phyloP scores from a whole-genome alignment of 2,329 filamentous ascomycete genomes.

The Phoma herbarum region DNA sequence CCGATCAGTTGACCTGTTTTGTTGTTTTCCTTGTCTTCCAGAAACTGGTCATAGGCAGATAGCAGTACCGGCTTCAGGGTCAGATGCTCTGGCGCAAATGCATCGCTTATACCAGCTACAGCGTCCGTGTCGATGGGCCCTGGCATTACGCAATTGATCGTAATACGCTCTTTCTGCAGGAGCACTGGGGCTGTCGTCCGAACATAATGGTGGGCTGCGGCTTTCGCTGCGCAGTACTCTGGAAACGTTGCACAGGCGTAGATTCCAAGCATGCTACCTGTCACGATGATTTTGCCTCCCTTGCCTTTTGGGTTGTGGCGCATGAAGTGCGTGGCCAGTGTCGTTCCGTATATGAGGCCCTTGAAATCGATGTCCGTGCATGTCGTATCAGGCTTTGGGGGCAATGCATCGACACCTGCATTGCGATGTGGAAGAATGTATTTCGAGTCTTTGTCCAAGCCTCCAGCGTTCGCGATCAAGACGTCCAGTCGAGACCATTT shows the following conservation, averaged over 20 bases:
- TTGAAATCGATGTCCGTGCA: slow-evolving; percentile 62
- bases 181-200: slow-evolving; percentile 28
- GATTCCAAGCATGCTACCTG: slow-evolving; percentile 55
- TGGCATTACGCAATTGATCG: slow-evolving; percentile 60
- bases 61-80: slow-evolving; percentile 43
- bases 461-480: slow-evolving; percentile 62
- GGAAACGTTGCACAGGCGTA: slow-evolving; percentile 58
- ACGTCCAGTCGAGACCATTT: slow-evolving; percentile 60
- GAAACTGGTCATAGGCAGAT: slow-evolving; percentile 1
- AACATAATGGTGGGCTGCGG: slow-evolving; percentile 51
- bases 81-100: slow-evolving; percentile 38
- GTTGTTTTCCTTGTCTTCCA: background rate
- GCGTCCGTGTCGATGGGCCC: slow-evolving; percentile 56
- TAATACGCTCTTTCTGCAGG: slow-evolving; percentile 56
- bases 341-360: slow-evolving; percentile 59
- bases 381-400: slow-evolving; percentile 55
- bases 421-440: slow-evolving; percentile 53
- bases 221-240: slow-evolving; percentile 63
- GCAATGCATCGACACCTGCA: slow-evolving; percentile 43
- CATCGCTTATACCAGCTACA: slow-evolving; percentile 44
- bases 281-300: slow-evolving; percentile 58
- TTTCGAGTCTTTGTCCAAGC: slow-evolving; percentile 56
- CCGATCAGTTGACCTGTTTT: background rate
- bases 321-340: slow-evolving; percentile 64
- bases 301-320: slow-evolving; percentile 55